Base-by-base conservation (phyloP, 768 basidiomycete species). In the Phlebiopsis gigantea region DNA sequence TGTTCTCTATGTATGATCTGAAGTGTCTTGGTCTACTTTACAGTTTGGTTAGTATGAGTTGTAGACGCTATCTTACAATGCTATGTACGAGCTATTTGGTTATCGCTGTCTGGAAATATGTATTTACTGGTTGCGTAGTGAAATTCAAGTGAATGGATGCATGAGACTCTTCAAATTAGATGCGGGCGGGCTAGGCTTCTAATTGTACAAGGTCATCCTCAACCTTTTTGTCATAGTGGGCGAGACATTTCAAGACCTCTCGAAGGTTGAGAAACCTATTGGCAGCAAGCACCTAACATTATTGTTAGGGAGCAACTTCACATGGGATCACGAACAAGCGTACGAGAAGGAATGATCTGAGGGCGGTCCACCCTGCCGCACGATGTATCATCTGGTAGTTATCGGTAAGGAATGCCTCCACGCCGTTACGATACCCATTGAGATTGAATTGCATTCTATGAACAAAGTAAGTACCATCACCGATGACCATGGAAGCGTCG, bases 321-420 rank as follows among this genome's bases (percentile, higher is more conserved):
- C 17, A 47, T 48, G 14, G 28, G 15, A 26, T 39, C 39, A 46
- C n/a, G n/a, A n/a, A n/a, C n/a, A 17, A 46, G 64, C 78, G 64
- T 57, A 86, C 87, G 63, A 87, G 59, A 1, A 88, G 68, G 75
- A 79, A 88, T 42, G 77, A 76, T 42, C 86, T 72, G 60, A 90
- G 63, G 0, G 85, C 84, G 31, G 76, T 71, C 77, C 84, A 79
- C 2, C 88, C 88, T 34, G 87, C 87, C 10, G 86, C 87, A 34
- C 72, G 72, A 59, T 85, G 81, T 25, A 90, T 89, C 71, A 84
- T 78, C 53, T 66, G 69, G 81, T 84, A 86, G 63, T 87, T 83
- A 29, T 79, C 73, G 50, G 77, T 73, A 1, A 90, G 64, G 61
- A 90, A 90, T 0, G 64, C 62, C 15, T 75, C 72, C 2, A 76